Percentiles rank a stretch among this genome's conserved stretches.
Conservation (phyloP, 2,329 filamentous ascomycete species). For the Aspergillus sp. region DNA sequence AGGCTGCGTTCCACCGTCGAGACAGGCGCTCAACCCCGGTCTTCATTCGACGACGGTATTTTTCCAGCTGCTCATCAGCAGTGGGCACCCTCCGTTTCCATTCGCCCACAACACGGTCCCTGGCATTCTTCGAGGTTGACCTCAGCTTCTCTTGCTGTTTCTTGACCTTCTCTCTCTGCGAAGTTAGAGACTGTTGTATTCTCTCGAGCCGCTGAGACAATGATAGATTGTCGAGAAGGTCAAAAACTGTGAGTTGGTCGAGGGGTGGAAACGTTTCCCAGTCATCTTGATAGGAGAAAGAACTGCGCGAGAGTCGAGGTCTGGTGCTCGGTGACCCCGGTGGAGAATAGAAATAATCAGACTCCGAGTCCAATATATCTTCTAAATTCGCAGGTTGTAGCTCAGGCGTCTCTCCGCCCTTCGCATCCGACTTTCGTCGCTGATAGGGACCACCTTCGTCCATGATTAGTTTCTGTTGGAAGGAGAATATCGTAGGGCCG, state of each 20-base stretch:
- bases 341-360: constrained; percentile 32
- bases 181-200: constrained; percentile 77
- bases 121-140: constrained; percentile 73
- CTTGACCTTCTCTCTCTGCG: constrained; percentile 81
- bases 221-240: constrained; percentile 89
- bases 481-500: constrained; percentile 38
- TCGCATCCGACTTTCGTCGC: constrained; percentile 24
- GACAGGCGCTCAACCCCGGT: constrained; percentile 84
- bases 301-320: constrained; percentile 65
- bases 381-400: constrained; percentile 25
- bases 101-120: constrained; percentile 86
- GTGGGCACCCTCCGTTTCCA: constrained; percentile 83
- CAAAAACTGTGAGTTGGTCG: constrained; percentile 86
- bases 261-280: constrained; percentile 84
- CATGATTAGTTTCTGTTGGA: constrained; percentile 39
- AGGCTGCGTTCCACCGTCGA: constrained; percentile 83
- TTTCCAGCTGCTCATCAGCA: constrained; percentile 88
- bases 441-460: constrained; percentile 25
- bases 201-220: constrained; percentile 88
- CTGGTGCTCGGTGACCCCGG: constrained; percentile 24
- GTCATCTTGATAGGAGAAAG: constrained; percentile 85
- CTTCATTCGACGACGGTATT: constrained; percentile 85
- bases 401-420: constrained; percentile 21
- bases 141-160: constrained; percentile 79
- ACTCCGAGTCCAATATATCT: constrained; percentile 29